phyloP scores from a whole-genome alignment of 2,329 filamentous ascomycete genomes.

The Cladophialophora carrionii region DNA sequence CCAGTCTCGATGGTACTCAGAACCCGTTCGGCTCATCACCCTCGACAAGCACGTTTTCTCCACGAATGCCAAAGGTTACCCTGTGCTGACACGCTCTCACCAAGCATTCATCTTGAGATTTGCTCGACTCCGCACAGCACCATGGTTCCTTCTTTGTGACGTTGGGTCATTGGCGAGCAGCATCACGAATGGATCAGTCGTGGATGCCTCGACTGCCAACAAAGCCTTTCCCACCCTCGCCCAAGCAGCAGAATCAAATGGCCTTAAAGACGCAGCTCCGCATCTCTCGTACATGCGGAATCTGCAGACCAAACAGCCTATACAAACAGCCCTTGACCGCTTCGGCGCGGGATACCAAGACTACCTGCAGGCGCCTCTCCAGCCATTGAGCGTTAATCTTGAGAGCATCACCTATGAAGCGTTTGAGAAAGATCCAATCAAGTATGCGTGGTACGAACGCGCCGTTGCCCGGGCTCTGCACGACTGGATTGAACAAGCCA shows the following conservation, averaged over 20 bases:
- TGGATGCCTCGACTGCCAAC: conserved; percentile 40
- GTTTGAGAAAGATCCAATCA: conserved; percentile 97
- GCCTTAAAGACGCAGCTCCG: conserved; percentile 61
- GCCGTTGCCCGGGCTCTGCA: conserved; percentile 78
- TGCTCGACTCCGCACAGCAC: conserved; percentile 60
- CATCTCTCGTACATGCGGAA: conserved; percentile 82
- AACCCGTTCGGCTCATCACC: conserved; percentile 62
- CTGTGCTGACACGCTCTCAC: conserved; percentile 61
- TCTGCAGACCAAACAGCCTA: conserved; percentile 78
- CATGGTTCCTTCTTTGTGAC: conserved; percentile 64
- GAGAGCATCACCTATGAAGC: conserved; percentile 98
- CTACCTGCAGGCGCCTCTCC: conserved; percentile 91
- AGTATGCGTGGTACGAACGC: conserved; percentile 92
- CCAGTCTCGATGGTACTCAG: conserved; percentile 66
- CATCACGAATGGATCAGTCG: conserved; percentile 8
- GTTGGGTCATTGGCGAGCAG: conserved; percentile 59
- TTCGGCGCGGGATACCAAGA: conserved; percentile 81
- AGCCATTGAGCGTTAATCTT: conserved; percentile 92
- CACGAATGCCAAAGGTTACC: conserved; percentile 62
- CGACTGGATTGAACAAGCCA: conserved; percentile 74
- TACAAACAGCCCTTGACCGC: conserved; percentile 64
- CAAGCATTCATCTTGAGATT: conserved; percentile 61
- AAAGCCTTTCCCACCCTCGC: conserved; percentile 67
- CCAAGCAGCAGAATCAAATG: conserved; percentile 60
- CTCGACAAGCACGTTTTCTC: conserved; percentile 59